Evolutionary conservation across 2,329 filamentous ascomycete genomes (phyloP).

Genomic region (Exserohilum rostratum): DNA sequence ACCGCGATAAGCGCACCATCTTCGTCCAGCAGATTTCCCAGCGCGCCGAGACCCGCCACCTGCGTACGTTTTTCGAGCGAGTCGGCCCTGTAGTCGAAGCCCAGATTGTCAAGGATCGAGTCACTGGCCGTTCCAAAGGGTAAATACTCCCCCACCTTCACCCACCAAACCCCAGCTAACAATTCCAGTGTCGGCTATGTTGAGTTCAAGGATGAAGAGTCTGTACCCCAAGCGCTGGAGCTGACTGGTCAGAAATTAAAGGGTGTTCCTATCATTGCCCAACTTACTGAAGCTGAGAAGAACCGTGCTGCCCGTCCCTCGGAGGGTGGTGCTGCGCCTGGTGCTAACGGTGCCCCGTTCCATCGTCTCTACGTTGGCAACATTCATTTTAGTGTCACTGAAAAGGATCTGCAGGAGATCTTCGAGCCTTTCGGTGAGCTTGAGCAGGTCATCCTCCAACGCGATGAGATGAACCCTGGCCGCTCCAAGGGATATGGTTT

Average conservation of each 20-base stretch:
- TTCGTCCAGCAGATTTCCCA: constrained; percentile 98
- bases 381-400: constrained; percentile 99
- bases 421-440: constrained; percentile 98
- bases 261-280: constrained; percentile 98
- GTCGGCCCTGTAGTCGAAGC: constrained; percentile 94
- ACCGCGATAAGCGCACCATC: constrained; percentile 93
- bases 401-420: constrained; percentile 91
- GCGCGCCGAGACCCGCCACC: constrained; percentile 86
- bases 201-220: constrained; percentile 96
- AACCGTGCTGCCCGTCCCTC: constrained; percentile 92
- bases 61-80: constrained; percentile 95
- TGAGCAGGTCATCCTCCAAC: constrained; percentile 96
- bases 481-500: constrained; percentile 86
- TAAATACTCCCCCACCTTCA: constrained; percentile 55
- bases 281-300: constrained; percentile 98
- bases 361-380: constrained; percentile 98
- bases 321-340: constrained; percentile 60
- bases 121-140: constrained; percentile 97
- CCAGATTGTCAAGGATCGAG: constrained; percentile 97
- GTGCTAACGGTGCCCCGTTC: constrained; percentile 88
- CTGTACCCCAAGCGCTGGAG: constrained; percentile 89
- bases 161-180: constrained; percentile 45
- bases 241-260: constrained; percentile 98
- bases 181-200: constrained; percentile 88
- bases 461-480: constrained; percentile 75